Evolutionary conservation across 495 filamentous ascomycete species (phyloP), one percentile per base, ranked within the genome.

Genomic region (Penicillium salamii): DNA sequence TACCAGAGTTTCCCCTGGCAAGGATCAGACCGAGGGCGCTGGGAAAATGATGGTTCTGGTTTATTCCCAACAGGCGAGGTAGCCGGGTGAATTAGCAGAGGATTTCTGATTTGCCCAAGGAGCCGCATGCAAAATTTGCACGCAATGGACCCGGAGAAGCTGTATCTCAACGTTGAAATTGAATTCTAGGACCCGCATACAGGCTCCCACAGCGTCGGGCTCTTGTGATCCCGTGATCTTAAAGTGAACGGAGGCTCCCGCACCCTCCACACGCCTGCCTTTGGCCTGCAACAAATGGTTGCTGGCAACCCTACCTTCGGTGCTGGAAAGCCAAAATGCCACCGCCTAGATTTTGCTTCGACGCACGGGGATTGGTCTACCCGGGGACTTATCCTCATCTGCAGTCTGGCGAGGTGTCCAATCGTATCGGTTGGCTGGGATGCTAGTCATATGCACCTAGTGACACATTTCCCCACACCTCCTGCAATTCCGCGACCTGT

Each of bases 91-190:
- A 51, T 29, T 47, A 46, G 4, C 39, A 41, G 28, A 51, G 35
- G 20, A 11, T 50, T 42, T 19, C 21, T 13, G 24, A 19, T 33
- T n/a, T 18, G 18, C 46, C 29, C 49, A 36, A 46, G 42, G 39
- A 23, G 29, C 42, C 5, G 3, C 23, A 26, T 37, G 28, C 49
- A 18, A 17, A 56, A 52, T 57, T 50, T 54, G 34, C 37, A 35
- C 41, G 34, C 37, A 31, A 28, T 48, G 44, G 17, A 46, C 46
- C 50, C 29, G 28, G 40, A 18, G 11, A 40, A 43, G 42, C 42
- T 49, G 43, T 56, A 9, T 39, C 46, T 50, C 53, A 69, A 76
- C 69, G 71, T 74, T 73, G 60, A 61, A 73, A 65, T 76, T 74
- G 68, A 49, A 71, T 72, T 71, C 37, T 42, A 26, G 46, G 66